Evolutionary conservation across 345 rosid species (phyloP).

Genomic region (Brassica nigra): DNA sequence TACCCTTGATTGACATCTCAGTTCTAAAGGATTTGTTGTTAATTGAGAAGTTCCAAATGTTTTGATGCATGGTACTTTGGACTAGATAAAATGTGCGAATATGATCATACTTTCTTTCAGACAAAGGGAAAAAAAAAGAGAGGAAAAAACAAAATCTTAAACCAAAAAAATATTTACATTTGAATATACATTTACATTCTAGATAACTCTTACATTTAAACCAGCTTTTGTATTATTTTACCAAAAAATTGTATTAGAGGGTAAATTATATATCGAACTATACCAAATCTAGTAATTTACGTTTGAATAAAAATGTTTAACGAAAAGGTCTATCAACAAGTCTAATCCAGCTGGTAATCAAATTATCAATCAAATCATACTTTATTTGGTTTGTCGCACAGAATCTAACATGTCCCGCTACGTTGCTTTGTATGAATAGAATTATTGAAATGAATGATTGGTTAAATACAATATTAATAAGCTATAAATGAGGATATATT

Average conservation of each 20-base stretch:
- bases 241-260: no score
- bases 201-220: no score
- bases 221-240: no score
- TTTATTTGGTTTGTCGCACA: conserved; percentile 27
- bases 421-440: conserved; percentile 1
- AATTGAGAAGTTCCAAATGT: neutral
- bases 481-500: neutral
- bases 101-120: neutral
- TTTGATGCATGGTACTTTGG: neutral
- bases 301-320: neutral
- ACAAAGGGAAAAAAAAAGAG: neutral
- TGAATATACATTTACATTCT: no score
- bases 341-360: conserved; percentile 30
- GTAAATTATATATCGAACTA: neutral
- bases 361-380: conserved; percentile 29
- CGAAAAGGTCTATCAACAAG: conserved; percentile 14
- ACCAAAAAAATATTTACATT: neutral
- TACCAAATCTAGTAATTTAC: neutral
- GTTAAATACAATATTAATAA: neutral
- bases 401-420: conserved; percentile 24
- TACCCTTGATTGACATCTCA: neutral
- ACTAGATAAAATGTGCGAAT: neutral
- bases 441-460: neutral
- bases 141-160: neutral
- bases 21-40: neutral